phyloP scores from a whole-genome alignment of 176 grass and related monocot genomes.

The Olyra latifolia region DNA sequence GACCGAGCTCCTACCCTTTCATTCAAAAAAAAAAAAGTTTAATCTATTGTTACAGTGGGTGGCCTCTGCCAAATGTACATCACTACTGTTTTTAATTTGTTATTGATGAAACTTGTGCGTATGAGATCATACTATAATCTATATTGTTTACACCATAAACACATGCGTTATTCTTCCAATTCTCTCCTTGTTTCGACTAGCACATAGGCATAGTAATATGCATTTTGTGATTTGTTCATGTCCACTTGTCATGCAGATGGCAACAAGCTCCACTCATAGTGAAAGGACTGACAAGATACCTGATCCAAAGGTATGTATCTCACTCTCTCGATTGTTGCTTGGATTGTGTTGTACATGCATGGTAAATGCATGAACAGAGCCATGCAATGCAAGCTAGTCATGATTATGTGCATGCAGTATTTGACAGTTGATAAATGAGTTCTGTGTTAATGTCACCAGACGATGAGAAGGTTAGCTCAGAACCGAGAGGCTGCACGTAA shows the following conservation, averaged over 20 bases:
- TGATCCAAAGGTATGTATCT: slow-evolving; percentile 61
- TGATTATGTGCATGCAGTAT: background rate
- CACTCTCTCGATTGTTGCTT: too few relatives aligned
- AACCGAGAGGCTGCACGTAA: slow-evolving; percentile 93
- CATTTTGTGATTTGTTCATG: background rate
- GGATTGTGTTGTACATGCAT: too few relatives aligned
- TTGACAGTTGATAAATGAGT: slow-evolving; percentile 1
- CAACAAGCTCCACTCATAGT: slow-evolving; percentile 37
- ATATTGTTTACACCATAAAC: slow-evolving; percentile 10
- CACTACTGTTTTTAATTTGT: slow-evolving; percentile 27
- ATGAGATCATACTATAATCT: slow-evolving; percentile 9
- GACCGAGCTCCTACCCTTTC: too few relatives aligned
- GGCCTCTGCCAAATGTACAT: slow-evolving; percentile 46
- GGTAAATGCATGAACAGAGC: background rate
- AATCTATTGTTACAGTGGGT: too few relatives aligned
- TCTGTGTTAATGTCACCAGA: slow-evolving; percentile 39
- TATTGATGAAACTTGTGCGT: slow-evolving; percentile 38
- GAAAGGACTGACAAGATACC: slow-evolving; percentile 55
- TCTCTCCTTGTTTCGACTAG: background rate
- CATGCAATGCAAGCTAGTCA: slow-evolving; percentile 10
- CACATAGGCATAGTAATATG: background rate
- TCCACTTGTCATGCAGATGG: slow-evolving; percentile 40
- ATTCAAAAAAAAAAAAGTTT: too few relatives aligned
- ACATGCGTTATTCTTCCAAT: slow-evolving; percentile 10
- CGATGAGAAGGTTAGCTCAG: slow-evolving; percentile 76